phyloP scores from a whole-genome alignment of 2,329 filamentous ascomycete species.

The Pyrenochaeta sp. region DNA sequence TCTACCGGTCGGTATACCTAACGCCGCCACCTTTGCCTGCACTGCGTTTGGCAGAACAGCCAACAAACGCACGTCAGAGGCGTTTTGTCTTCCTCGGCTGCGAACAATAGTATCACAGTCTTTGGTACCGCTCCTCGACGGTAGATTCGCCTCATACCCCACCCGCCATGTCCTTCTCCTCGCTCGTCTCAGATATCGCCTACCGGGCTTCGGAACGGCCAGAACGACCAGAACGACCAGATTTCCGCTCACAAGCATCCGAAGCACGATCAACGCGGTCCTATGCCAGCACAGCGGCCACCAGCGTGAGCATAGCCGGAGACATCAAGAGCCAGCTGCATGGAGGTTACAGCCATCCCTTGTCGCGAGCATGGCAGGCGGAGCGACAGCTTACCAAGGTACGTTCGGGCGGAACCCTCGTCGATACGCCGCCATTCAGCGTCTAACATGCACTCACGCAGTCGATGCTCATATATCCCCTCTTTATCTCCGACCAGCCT shows the following conservation, averaged over 20 bases:
- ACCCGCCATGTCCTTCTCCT: conserved; percentile 61
- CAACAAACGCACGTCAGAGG: conserved; percentile 5
- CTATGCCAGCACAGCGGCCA: conserved; percentile 62
- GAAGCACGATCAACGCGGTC: conserved; percentile 57
- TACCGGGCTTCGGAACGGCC: conserved; percentile 54
- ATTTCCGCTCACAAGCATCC: conserved; percentile 57
- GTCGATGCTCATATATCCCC: conserved; percentile 98
- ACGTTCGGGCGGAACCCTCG: conserved; percentile 15
- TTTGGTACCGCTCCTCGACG: conserved; percentile 1
- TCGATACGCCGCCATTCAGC: neutral
- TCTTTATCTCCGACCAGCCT: conserved; percentile 94
- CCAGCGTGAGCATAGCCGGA: conserved; percentile 61
- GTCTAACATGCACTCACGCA: conserved; percentile 53
- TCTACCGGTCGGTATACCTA: neutral
- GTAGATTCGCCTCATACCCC: neutral
- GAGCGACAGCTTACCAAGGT: conserved; percentile 63
- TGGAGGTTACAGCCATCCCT: conserved; percentile 61
- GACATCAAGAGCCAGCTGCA: conserved; percentile 62
- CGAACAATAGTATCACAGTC: neutral
- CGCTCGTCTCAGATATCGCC: conserved; percentile 61
- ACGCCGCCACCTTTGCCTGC: conserved; percentile 14
- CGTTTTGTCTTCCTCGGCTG: neutral
- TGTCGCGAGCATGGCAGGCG: conserved; percentile 61
- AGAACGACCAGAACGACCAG: conserved; percentile 43
- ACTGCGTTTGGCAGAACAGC: conserved; percentile 6